Evolutionary conservation across 768 basidiomycete genomes (phyloP), one percentile per base, ranked within the genome.

Genomic region (Mycena rebaudengoi): DNA sequence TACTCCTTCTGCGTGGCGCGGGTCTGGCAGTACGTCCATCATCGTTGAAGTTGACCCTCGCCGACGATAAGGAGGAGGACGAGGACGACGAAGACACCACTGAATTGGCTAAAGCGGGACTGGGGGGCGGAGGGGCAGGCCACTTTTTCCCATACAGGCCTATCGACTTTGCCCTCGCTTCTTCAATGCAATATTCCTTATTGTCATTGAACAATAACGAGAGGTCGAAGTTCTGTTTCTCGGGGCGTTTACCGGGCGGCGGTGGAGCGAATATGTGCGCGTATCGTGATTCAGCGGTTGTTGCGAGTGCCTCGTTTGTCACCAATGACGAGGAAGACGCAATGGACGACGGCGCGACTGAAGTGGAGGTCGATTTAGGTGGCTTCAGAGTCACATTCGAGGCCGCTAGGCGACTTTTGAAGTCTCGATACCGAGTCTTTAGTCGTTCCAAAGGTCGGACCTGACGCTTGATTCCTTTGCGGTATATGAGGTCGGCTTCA

Each of bases 171-270:
- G 94, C 91, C 11, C 94, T 83, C 33, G 89, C 89, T 82, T 95
- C 96, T 71, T 92, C 89, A 23, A 90, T 88, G 69, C 92, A 91
- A 76, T 91, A 97, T 74, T 98, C 96, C 50, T 92, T 88, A 25
- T 86, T 89, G 30, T 87, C 86, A n/a, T 89, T 93, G 69, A 89
- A 91, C 14, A 95, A 77, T 18, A 94, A 74, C 1, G 85, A 79
- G 37, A 94, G 79, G 64, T 92, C 83, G 73, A 93, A 91, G 30
- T 85, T 83, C 43, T 88, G 78, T 67, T 88, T 87, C 77, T 95
- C 92, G 6, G 86, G 89, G 18, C 89, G 89, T 71, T 87, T 91
- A 1, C 86, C 90, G 1, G 88, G 86, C 12, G 79, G 80, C 0
- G 87, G 88, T 18, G 91, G 91, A 2, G 87, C 88, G 16, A 91